Base-by-base conservation (phyloP, 345 rosid genomes). In the Melaleuca alternifolia region DNA sequence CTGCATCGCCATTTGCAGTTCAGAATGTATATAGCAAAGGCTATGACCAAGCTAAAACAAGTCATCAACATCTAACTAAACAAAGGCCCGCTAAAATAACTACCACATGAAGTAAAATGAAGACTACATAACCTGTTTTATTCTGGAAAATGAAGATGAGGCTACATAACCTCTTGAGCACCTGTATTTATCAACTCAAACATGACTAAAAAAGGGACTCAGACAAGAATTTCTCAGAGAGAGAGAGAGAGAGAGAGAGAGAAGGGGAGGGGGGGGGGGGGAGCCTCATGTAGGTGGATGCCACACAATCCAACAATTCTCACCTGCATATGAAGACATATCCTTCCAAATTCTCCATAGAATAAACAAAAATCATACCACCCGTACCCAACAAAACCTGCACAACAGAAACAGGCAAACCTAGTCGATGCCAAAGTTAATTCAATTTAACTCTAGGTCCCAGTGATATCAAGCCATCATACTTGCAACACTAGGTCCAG, bases 391-490 rank as follows among this genome's bases (percentile, higher is more conserved):
- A 57, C 91, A 90, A 91, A 87, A 93, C 96, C 97, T 94, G 97
- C 96, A 93, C 91, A 90, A 90, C 85, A 86, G 86, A 91, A 85
- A 88, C 91, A 71, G 82, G 90, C 86, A 92, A 88, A 85, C 92
- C 88, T 52, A 93, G 95, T 84, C 92, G 94, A 77, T 93, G 92
- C 85, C 92, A 94, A 7, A 91, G 88, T 3, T 92, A 92, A 87
- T 91, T 91, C 89, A 92, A 92, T 86, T 93, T 89, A 84, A 93
- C 91, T 53, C 93, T 91, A 30, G 93, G 93, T 37, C 92, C 93
- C 26, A 92, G 90, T 23, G 89, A 90, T 76, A 89, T 84, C 37
- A 86, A 86, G 57, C 30, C 61, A 86, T 82, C 81, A 71, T 10
- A 20, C 81, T 37, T 50, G 84, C 54, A 48, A 84, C 85, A 52